Evolutionary conservation across 306 rosid species (phyloP), one percentile per base, ranked within the genome.

Genomic region (Parietaria judaica): DNA sequence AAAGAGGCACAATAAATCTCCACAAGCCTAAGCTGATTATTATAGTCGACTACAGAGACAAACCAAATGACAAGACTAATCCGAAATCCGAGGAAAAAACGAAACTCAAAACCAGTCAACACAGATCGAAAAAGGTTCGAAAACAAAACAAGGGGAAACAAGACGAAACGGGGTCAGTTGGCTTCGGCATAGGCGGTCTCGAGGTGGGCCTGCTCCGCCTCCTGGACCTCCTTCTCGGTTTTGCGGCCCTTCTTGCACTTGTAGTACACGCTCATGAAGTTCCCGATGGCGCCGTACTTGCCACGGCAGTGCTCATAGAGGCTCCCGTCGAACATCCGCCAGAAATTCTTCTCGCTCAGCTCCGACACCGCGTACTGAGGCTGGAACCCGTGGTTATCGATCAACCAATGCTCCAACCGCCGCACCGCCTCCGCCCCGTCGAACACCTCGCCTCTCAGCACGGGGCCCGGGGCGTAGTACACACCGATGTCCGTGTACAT

Each of bases 231-330:
- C 83, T 88, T 92, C 86, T 92, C 98, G 1, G 96, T 86, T 75
- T 92, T 92, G 84, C 94, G 75, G 36, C 98, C 98, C 86, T 92
- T 92, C 86, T 92, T 92, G 31, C 81, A 92, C 80, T 92, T 88
- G 90, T 92, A 92, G 80, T 86, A 92, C 66, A 92, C 85, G 64
- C 96, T 88, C 98, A 92, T 92, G 51, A 88, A 92, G 49, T 88
- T 88, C 61, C 98, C 96, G 46, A 86, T 80, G 11, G 98, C 98
- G 68, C 90, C 84, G 54, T 92, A 92, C 79, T 88, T 92, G 74
- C 62, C 80, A 76, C 98, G 80, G 72, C 78, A 58, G 1, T 72
- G 63, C 82, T 92, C 98, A 36, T 92, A 92, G 12, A 88, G 84
- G 56, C 79, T 80, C 2, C 92, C 88, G 65, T 92, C 94, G 61